Percentiles rank a stretch among this genome's conserved stretches.
Conservation (phyloP, 2,329 filamentous ascomycete species). For the Orbilia brochopaga region DNA sequence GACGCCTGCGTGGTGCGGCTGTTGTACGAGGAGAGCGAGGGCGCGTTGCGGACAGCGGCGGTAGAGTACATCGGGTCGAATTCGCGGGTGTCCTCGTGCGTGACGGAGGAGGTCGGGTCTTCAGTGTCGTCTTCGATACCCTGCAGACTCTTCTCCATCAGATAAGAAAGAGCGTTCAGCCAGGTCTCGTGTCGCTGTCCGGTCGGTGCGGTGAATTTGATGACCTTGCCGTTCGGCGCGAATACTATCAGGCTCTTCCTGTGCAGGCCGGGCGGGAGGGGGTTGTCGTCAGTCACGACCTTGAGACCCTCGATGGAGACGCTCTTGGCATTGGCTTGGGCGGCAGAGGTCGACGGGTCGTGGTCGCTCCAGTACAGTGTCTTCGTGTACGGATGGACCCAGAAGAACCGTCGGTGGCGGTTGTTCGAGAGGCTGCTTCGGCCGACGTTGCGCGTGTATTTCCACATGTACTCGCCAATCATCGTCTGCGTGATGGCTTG, state of each 20-base stretch:
- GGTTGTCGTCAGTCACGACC: conserved; percentile 92
- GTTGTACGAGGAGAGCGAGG: conserved; percentile 79
- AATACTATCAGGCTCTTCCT: conserved; percentile 90
- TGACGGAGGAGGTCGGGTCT: conserved; percentile 54
- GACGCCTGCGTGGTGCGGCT: conserved; percentile 73
- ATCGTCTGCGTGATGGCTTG: conserved; percentile 99
- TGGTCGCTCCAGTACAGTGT: conserved; percentile 96
- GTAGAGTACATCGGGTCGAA: conserved; percentile 72
- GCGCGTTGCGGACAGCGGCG: conserved; percentile 62
- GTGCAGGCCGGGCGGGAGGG: conserved; percentile 90
- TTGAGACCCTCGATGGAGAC: conserved; percentile 91
- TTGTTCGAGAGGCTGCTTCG: conserved; percentile 86
- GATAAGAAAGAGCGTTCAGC: conserved; percentile 95
- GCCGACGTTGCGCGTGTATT: conserved; percentile 95
- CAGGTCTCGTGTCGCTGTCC: conserved; percentile 95
- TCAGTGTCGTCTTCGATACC: conserved; percentile 65
- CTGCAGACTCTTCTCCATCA: conserved; percentile 75
- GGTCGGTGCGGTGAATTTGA: conserved; percentile 94
- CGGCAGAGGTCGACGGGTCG: conserved; percentile 79
- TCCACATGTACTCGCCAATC: conserved; percentile 99
- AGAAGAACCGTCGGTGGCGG: conserved; percentile 94
- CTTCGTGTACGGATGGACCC: conserved; percentile 96
- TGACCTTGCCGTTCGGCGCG: conserved; percentile 76
- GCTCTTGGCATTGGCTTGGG: conserved; percentile 77
- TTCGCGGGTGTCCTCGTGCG: conserved; percentile 70